These are phyloP conservation scores for Rhizopogon vesiculosus DNA, from an alignment of 768 basidiomycete species.

Conservation along the genomic window DNA sequence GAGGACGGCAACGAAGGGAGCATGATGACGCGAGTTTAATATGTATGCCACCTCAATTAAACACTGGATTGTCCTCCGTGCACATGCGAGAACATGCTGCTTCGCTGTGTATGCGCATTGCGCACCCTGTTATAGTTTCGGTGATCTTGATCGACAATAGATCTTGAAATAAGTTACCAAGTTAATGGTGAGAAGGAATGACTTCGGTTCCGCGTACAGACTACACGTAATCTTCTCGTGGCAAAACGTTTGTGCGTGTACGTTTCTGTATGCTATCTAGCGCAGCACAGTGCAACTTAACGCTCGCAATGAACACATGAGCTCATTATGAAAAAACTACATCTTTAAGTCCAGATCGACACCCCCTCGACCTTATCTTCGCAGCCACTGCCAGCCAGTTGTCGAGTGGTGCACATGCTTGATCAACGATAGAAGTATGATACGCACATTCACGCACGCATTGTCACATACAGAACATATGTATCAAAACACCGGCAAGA, in stretches of 20 bases:
- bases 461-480: no score
- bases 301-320: no score
- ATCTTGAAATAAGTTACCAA: slow-evolving; percentile 2
- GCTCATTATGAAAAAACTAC: no score
- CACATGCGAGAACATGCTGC: neutral
- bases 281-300: slow-evolving; percentile 1
- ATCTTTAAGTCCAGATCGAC: no score
- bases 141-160: slow-evolving; percentile 7
- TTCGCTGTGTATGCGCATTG: neutral
- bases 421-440: no score
- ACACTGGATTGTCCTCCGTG: neutral
- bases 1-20: no score
- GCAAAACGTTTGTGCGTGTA: neutral
- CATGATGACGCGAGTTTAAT: neutral
- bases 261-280: neutral
- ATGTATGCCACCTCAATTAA: neutral
- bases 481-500: no score
- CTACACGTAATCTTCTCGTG: slow-evolving; percentile 13
- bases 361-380: no score
- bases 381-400: no score
- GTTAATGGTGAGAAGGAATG: neutral
- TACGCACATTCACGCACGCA: no score
- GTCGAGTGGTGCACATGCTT: no score
- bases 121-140: neutral
- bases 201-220: slow-evolving; percentile 23